These are phyloP conservation scores for Cyphellophora europaea DNA, from an alignment of 2,329 filamentous ascomycete species.

Conservation along the genomic window DNA sequence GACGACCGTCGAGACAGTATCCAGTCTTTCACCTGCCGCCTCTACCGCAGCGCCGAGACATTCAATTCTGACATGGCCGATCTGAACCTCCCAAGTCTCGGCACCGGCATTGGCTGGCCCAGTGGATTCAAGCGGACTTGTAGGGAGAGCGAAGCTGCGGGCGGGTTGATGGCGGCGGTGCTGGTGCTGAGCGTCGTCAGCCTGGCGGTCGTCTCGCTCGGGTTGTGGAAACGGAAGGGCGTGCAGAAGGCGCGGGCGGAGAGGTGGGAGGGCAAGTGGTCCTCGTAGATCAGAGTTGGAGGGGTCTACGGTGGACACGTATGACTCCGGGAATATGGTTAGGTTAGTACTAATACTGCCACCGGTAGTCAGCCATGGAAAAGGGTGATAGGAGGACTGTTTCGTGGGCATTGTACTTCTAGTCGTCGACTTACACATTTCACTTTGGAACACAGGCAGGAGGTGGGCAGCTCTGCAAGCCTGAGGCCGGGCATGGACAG, in stretches of 20 bases:
- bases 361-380: no score
- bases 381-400: no score
- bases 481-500: no score
- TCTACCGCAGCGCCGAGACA: constrained; percentile 10
- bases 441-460: no score
- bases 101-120: constrained; percentile 20
- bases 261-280: constrained; percentile 5
- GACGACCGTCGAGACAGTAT: constrained; percentile 12
- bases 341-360: no score
- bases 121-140: constrained; percentile 29
- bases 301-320: no score
- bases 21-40: constrained; percentile 18
- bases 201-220: constrained; percentile 19
- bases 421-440: no score
- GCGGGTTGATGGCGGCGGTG: constrained; percentile 25
- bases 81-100: constrained; percentile 11
- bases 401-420: no score
- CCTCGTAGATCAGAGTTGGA: no score
- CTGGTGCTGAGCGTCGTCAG: constrained; percentile 23
- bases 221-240: constrained; percentile 9
- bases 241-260: constrained; percentile 30
- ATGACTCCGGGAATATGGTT: no score
- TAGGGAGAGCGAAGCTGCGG: constrained; percentile 25
- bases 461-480: no score
- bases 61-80: constrained; percentile 13